Percentiles rank a stretch among this genome's conserved stretches.
phyloP scores from a whole-genome alignment of 2,329 filamentous ascomycete species.

The Neofusicoccum parvum region DNA sequence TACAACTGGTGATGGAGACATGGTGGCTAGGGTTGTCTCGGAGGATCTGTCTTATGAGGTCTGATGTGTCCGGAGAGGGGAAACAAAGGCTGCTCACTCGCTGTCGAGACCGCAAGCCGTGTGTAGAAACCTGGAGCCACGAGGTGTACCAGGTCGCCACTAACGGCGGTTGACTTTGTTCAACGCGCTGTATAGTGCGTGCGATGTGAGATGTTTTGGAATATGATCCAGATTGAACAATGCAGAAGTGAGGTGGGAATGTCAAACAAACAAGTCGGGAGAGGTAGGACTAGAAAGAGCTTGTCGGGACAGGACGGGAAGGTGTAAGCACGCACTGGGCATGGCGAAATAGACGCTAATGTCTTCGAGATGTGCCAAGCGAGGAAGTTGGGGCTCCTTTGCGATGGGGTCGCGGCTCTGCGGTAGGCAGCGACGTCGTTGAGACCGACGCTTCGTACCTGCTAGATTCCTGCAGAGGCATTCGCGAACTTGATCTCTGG shows the following conservation, averaged over 20 bases:
- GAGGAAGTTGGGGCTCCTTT: neutral
- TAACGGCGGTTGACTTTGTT: neutral
- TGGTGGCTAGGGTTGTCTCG: neutral
- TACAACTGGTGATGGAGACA: neutral
- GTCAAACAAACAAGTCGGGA: neutral
- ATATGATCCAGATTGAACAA: constrained; percentile 28
- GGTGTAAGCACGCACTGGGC: neutral
- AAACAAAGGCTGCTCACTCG: neutral
- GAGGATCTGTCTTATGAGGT: neutral
- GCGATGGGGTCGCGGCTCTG: too few species aligned
- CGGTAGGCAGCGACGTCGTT: too few species aligned
- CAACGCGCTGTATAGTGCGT: neutral
- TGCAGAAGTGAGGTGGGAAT: constrained; percentile 29
- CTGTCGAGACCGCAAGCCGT: neutral
- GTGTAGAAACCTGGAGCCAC: neutral
- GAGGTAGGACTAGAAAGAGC: neutral
- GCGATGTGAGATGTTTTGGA: constrained; percentile 1
- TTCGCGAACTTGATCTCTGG: too few species aligned
- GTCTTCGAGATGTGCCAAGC: neutral
- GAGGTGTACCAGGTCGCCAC: neutral
- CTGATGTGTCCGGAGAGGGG: neutral
- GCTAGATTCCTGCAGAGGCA: too few species aligned
- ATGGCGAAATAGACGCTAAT: neutral
- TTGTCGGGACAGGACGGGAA: neutral
- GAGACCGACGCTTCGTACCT: too few species aligned